phyloP scores from a whole-genome alignment of 768 basidiomycete species.

The Amyloporia xantha region DNA sequence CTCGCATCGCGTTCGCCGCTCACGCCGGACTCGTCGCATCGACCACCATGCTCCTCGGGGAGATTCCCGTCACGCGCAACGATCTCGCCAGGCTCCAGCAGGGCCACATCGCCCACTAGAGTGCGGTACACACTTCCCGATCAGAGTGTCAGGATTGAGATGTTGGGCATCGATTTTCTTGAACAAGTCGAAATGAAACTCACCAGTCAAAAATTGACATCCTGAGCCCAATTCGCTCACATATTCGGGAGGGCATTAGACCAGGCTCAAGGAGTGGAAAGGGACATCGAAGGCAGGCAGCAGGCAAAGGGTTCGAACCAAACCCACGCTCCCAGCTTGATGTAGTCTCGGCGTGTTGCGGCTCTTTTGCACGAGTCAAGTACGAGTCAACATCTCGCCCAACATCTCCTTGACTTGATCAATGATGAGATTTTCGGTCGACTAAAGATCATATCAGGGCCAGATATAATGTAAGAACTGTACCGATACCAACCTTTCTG shows the following conservation, averaged over 20 bases:
- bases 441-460: conserved; percentile 34
- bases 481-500: conserved; percentile 65
- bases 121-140: conserved; percentile 96
- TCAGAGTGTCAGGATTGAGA: conserved; percentile 89
- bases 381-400: conserved; percentile 82
- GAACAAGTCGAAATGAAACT: conserved; percentile 60
- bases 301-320: conserved; percentile 90
- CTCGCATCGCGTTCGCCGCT: conserved; percentile 97
- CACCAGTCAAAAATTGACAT: not conserved
- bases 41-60: conserved; percentile 85
- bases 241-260: conserved; percentile 94
- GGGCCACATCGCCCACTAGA: conserved; percentile 92
- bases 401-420: conserved; percentile 98
- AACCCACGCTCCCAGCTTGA: conserved; percentile 96
- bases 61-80: conserved; percentile 95
- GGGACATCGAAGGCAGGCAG: conserved; percentile 99
- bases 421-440: conserved; percentile 80
- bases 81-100: conserved; percentile 95
- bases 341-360: conserved; percentile 75
- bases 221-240: conserved; percentile 40
- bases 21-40: conserved; percentile 93
- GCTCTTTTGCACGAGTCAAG: conserved; percentile 66
- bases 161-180: conserved; percentile 94
- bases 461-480: too few relatives aligned
- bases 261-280: conserved; percentile 99